Conservation (phyloP, 257 asterid genomes). For the Nicotiana knightiana region DNA sequence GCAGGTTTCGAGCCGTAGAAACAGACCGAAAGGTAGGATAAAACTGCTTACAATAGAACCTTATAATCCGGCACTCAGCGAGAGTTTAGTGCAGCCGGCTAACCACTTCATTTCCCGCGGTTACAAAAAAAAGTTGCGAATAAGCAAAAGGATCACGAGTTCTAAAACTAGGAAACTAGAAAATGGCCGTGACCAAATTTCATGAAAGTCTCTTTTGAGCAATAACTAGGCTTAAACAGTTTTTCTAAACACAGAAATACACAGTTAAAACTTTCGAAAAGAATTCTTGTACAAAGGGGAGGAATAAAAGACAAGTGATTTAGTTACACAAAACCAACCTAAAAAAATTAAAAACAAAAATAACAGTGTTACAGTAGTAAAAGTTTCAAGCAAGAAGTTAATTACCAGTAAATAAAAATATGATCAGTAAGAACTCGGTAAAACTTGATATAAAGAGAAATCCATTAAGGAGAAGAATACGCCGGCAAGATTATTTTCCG, state of each 20-base stretch:
- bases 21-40: no score
- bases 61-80: no score
- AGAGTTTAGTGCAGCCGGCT: no score
- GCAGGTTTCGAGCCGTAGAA: no score
- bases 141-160: no score
- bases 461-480: not conserved
- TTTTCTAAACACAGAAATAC: not conserved
- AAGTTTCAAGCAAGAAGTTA: not conserved
- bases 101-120: not conserved
- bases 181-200: conserved; percentile 1
- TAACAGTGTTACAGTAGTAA: not conserved
- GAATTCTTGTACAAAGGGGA: no score
- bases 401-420: not conserved
- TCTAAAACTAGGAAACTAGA: no score
- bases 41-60: no score
- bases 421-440: not conserved
- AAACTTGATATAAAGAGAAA: conserved; percentile 8
- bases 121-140: no score
- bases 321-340: no score
- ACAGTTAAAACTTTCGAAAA: not conserved
- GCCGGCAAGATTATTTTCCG: conserved; percentile 28
- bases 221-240: not conserved
- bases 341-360: not conserved
- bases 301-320: not conserved
- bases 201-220: not conserved